Base-by-base conservation (phyloP, 2,329 filamentous ascomycete species). In the Colletotrichum salicis region DNA sequence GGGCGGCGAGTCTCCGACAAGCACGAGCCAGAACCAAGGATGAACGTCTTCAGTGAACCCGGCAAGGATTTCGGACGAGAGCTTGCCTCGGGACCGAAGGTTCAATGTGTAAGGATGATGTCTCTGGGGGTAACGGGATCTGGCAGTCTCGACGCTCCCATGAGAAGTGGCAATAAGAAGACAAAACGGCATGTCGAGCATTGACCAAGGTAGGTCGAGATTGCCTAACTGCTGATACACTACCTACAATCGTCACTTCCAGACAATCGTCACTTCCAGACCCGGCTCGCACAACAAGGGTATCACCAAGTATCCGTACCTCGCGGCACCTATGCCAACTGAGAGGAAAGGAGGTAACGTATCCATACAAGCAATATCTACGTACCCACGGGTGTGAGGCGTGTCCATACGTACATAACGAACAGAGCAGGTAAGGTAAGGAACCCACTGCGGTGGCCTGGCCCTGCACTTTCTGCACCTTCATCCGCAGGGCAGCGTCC, bases 1-100 rank as follows among this genome's bases (percentile, higher is more conserved):
- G 65, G 54, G 59, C 69, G 65, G 69, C 60, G 59, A 64, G 54
- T 52, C 57, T 64, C 69, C 45, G 65, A 71, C 65, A 35, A 51
- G 41, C 51, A 55, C 4, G 48, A 48, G 15, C 51, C 15, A 22
- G n/a, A 68, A 58, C 27, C 69, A 48, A 35, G 33, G 58, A 52
- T 55, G 41, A 33, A 45, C 29, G 35, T 35, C 24, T 58, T 41
- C 24, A 29, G 19, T 60, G 55, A 52, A 56, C 55, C 65, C 35
- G 35, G 59, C 35, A 54, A 37, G 12, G 27, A 37, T 63, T 48
- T 63, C 69, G 70, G 70, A 70, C 70, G 65, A 64, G n/a, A 31
- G 19, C 41, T 48, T 10, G 37, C 37, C 60, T 70, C 59, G 60
- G 59, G 70, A 70, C 59, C 65, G 59, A 72, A 72, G 10, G 35